These are phyloP conservation scores for Xylaria digitata DNA, from an alignment of 2,329 filamentous ascomycete genomes.

Conservation along the genomic window DNA sequence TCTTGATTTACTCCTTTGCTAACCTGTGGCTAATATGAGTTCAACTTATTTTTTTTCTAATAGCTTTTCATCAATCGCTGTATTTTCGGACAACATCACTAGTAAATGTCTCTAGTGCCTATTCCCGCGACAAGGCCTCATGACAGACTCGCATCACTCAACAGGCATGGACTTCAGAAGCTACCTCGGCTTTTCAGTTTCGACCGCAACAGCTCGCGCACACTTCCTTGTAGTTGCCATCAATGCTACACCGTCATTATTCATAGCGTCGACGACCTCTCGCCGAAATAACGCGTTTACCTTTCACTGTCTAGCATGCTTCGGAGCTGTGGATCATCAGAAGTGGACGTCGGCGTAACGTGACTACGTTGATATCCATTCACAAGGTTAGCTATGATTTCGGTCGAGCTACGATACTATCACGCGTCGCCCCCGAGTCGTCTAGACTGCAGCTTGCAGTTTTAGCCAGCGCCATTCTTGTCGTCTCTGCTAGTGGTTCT, in stretches of 20 bases:
- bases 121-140: neutral
- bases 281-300: neutral
- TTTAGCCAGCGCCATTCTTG: neutral
- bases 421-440: neutral
- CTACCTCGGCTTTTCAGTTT: conserved; percentile 11
- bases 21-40: neutral
- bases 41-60: neutral
- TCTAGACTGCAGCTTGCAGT: neutral
- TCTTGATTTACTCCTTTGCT: neutral
- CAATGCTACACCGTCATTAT: neutral
- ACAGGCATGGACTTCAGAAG: neutral
- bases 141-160: neutral
- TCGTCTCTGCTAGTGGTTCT: neutral
- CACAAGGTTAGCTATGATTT: neutral
- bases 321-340: neutral
- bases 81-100: neutral
- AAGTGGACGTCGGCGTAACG: conserved; percentile 9
- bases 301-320: neutral
- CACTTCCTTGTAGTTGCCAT: conserved; percentile 1
- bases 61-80: neutral
- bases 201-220: neutral
- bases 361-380: conserved; percentile 6
- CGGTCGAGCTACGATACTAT: conserved; percentile 14
- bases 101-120: neutral
- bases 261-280: neutral